phyloP scores from a whole-genome alignment of 805 yeast species.

The Myxozyma lipomycoides region DNA sequence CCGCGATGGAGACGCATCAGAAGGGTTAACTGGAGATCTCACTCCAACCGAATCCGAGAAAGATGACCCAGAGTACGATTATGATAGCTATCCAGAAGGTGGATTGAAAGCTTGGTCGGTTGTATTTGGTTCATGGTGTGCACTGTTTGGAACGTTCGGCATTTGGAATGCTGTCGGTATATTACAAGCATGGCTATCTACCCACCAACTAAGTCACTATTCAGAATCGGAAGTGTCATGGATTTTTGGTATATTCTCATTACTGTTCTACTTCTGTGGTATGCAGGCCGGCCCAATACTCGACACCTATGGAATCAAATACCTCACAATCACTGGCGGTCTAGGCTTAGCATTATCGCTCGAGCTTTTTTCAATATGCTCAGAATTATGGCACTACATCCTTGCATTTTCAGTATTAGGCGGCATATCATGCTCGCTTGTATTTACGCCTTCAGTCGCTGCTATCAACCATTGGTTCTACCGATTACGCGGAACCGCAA shows the following conservation, averaged over 20 bases:
- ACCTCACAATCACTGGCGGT: conserved; percentile 46
- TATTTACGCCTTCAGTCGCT: conserved; percentile 54
- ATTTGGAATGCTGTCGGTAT: conserved; percentile 57
- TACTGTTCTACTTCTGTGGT: conserved; percentile 42
- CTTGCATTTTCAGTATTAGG: conserved; percentile 52
- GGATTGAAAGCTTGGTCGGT: conserved; percentile 54
- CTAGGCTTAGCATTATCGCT: conserved; percentile 47
- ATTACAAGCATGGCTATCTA: conserved; percentile 57
- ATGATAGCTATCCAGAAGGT: conserved; percentile 44
- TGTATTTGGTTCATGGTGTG: conserved; percentile 51
- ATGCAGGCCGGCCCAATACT: conserved; percentile 52
- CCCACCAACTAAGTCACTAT: conserved; percentile 47
- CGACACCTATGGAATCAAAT: conserved; percentile 54
- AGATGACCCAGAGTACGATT: background rate
- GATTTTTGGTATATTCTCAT: conserved; percentile 51
- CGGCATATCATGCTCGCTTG: conserved; percentile 43
- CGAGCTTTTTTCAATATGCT: conserved; percentile 50
- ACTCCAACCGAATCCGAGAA: background rate
- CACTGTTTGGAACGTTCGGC: conserved; percentile 57
- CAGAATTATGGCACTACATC: conserved; percentile 54
- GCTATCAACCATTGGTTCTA: conserved; percentile 62
- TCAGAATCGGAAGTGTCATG: conserved; percentile 55
- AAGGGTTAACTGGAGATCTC: too few species aligned
- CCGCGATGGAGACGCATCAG: too few species aligned
- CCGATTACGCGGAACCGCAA: conserved; percentile 53